Evolutionary conservation across 108 stramenopile species (phyloP).

Genomic region (Cylindrotheca fusiformis): DNA sequence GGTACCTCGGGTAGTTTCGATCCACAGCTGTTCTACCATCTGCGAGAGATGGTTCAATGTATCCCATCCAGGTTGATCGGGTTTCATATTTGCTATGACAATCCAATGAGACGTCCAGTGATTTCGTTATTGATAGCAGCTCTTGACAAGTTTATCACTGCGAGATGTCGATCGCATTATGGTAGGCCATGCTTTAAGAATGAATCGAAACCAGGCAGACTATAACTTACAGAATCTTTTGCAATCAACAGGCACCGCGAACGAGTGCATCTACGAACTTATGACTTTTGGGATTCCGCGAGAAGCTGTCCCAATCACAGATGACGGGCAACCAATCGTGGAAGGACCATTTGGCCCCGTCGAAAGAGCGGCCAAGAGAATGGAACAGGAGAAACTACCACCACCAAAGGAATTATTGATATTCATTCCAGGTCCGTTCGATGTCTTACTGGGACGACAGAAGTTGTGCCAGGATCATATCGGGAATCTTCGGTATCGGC

Average conservation of each 20-base stretch:
- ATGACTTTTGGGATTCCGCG: conserved; percentile 8
- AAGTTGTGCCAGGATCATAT: background rate
- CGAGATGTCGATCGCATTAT: background rate
- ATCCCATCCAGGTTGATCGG: background rate
- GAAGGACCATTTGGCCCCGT: background rate
- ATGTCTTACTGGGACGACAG: conserved; percentile 13
- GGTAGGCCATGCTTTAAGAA: background rate
- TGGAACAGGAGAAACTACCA: background rate
- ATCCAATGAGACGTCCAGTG: background rate
- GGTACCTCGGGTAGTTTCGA: background rate
- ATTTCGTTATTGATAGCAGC: background rate
- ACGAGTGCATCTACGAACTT: background rate
- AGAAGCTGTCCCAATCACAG: conserved; percentile 4
- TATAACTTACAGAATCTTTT: background rate
- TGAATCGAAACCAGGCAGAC: background rate
- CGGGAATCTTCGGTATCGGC: conserved; percentile 8
- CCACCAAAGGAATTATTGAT: background rate
- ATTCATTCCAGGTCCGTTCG: conserved; percentile 7
- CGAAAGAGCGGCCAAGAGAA: background rate
- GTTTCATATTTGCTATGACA: background rate
- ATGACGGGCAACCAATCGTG: background rate
- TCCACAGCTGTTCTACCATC: background rate
- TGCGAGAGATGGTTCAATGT: background rate
- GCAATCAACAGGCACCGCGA: background rate
- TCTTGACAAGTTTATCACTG: background rate